A percentile compares a stretch with the other conserved stretches of the same genome.
phyloP scores from a whole-genome alignment of 352 stramenopile species.

The Phytophthora ohioensis region DNA sequence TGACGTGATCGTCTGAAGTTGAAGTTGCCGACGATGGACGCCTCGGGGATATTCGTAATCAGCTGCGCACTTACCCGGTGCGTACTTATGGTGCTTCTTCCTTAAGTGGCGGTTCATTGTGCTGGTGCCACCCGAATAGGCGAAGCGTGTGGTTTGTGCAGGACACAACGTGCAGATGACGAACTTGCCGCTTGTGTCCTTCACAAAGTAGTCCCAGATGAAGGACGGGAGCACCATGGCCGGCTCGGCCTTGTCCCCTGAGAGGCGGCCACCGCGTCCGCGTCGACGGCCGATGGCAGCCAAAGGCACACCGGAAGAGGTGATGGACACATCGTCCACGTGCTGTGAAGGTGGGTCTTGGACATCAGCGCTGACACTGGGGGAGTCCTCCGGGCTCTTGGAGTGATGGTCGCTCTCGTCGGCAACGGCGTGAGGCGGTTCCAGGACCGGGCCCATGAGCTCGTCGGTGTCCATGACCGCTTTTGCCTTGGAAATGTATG shows the following conservation, averaged over 20 bases:
- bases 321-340: slow-evolving; percentile 17
- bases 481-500: slow-evolving; percentile 36
- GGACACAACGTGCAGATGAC: slow-evolving; percentile 82
- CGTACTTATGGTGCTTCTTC: slow-evolving; percentile 87
- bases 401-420: slow-evolving; percentile 25
- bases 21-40: slow-evolving; percentile 18
- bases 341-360: background rate
- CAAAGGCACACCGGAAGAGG: background rate
- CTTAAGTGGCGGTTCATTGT: slow-evolving; percentile 87
- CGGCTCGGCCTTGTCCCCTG: slow-evolving; percentile 66
- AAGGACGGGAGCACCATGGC: slow-evolving; percentile 79
- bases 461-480: slow-evolving; percentile 32
- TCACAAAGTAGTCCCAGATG: slow-evolving; percentile 90
- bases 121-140: slow-evolving; percentile 83
- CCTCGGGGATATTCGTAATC: slow-evolving; percentile 71
- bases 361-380: background rate
- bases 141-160: slow-evolving; percentile 73
- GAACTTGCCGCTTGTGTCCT: slow-evolving; percentile 79
- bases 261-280: slow-evolving; percentile 22
- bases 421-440: slow-evolving; percentile 19
- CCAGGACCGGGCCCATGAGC: slow-evolving; percentile 17
- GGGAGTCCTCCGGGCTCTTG: background rate
- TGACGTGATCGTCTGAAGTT: slow-evolving; percentile 22
- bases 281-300: slow-evolving; percentile 15
- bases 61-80: slow-evolving; percentile 72